phyloP scores from a whole-genome alignment of 805 yeast species.

The Yarrowia divulgata region DNA sequence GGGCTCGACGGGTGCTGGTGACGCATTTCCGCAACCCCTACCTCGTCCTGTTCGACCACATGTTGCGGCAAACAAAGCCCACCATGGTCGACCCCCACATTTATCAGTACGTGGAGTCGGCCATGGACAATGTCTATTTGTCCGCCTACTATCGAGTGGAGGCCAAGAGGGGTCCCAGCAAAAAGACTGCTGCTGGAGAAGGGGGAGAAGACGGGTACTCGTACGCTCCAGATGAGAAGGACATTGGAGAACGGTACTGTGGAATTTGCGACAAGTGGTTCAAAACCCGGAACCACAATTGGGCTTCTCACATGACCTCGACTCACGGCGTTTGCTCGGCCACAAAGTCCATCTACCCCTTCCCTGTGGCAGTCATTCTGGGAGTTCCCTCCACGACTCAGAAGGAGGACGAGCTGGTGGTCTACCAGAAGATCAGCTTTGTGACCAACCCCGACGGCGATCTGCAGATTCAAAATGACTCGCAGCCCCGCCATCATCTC shows the following conservation, averaged over 20 bases:
- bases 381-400: slow-evolving; percentile 12
- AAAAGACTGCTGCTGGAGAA: no score
- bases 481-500: neutral
- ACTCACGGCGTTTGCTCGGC: slow-evolving; percentile 26
- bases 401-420: slow-evolving; percentile 10
- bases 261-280: slow-evolving; percentile 9
- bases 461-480: slow-evolving; percentile 7
- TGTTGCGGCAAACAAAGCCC: neutral
- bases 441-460: slow-evolving; percentile 1
- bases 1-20: neutral
- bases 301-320: slow-evolving; percentile 28
- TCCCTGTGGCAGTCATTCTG: slow-evolving; percentile 8
- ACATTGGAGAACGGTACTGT: slow-evolving; percentile 36
- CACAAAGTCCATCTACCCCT: slow-evolving; percentile 13
- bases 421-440: neutral
- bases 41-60: slow-evolving; percentile 5
- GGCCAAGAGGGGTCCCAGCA: neutral
- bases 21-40: slow-evolving; percentile 17
- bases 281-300: slow-evolving; percentile 30
- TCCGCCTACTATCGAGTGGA: slow-evolving; percentile 28
- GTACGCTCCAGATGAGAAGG: slow-evolving; percentile 15
- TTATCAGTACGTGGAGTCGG: slow-evolving; percentile 1
- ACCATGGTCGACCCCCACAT: neutral
- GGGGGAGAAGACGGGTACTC: neutral
- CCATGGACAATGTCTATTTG: slow-evolving; percentile 18